Evolutionary conservation across 306 rosid species (phyloP), one percentile per base, ranked within the genome.

Genomic region (Glycine tomentella): DNA sequence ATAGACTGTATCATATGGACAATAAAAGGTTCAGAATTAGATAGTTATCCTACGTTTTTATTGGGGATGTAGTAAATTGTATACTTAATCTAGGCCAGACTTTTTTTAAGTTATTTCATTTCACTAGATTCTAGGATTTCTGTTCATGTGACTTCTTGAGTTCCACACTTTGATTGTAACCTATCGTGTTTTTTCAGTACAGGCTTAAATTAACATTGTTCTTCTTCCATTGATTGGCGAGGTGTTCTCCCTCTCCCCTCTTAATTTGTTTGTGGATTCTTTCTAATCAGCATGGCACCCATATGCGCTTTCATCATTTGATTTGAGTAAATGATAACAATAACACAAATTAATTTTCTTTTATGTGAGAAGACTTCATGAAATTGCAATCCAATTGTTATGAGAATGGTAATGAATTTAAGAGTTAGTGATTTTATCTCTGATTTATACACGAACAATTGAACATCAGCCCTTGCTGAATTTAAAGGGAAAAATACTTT

Each of bases 1-100:
- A 55, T 71, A 59, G 86, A 81, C 79, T 87, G 90, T 87, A 83
- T 57, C 82, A 84, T 84, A 87, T 87, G 77, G 51, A 78, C 57
- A 79, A 79, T 87, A 84, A 81, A 69, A 40, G 70, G 59, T 69
- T 49, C 72, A 67, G 74, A 56, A 42, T 57, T 75, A 79, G 85
- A 69, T 79, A 80, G 80, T 70, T 79, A 72, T 70, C 88, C 81
- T 85, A 58, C 4, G 68, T 64, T 67, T 82, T 84, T 84, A 69
- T 53, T 82, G 77, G 87, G 83, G 83, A 76, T 76, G 83, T 83
- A 71, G 75, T 84, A 69, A 84, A 80, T 77, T 77, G 76, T 76
- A 16, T 72, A 72, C 82, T 73, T 76, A 34, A 77, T 74, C 83
- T 79, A 80, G 81, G 67, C 34, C 46, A 25, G 74, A 51, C 72